A percentile compares a stretch with the other conserved stretches of the same genome.
Conservation (phyloP, 2,329 filamentous ascomycete genomes). For the Fusarium sp. region DNA sequence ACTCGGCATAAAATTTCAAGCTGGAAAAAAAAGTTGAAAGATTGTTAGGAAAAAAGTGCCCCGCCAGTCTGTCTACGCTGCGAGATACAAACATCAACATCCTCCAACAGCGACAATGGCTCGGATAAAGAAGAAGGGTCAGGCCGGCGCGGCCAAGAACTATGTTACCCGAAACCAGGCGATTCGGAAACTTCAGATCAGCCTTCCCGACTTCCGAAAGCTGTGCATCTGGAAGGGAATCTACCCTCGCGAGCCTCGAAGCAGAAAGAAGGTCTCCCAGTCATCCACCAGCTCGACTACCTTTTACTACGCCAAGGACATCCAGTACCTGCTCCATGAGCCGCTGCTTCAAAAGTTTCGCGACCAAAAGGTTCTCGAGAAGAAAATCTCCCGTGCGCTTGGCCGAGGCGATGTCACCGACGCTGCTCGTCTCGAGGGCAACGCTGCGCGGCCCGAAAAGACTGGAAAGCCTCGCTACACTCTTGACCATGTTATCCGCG, state of each 20-base stretch:
- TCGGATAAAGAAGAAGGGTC: conserved; percentile 91
- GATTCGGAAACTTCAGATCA: conserved; percentile 97
- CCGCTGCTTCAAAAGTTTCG: conserved; percentile 94
- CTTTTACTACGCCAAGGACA: conserved; percentile 93
- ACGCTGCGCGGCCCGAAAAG: conserved; percentile 89
- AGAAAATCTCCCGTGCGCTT: conserved; percentile 94
- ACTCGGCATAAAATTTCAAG: conserved; percentile 51
- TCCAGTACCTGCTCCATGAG: conserved; percentile 97
- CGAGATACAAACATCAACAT: conserved; percentile 36
- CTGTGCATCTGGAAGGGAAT: conserved; percentile 99
- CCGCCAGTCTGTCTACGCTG: conserved; percentile 46
- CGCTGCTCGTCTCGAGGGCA: conserved; percentile 85
- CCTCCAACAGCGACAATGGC: conserved; percentile 63
- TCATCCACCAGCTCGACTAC: conserved; percentile 90
- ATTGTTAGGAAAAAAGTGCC: conserved; percentile 46
- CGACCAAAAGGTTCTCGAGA: conserved; percentile 95
- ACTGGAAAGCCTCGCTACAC: conserved; percentile 90
- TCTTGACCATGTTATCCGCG: conserved; percentile 95
- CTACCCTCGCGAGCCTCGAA: conserved; percentile 95
- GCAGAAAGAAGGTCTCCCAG: conserved; percentile 96
- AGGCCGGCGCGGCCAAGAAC: conserved; percentile 94
- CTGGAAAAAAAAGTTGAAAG: conserved; percentile 50
- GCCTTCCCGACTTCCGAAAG: conserved; percentile 94
- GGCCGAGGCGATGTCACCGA: conserved; percentile 91
- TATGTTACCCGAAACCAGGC: conserved; percentile 98